Base-by-base conservation (phyloP, 495 filamentous ascomycete species). In the Glutinoglossum americanum region DNA sequence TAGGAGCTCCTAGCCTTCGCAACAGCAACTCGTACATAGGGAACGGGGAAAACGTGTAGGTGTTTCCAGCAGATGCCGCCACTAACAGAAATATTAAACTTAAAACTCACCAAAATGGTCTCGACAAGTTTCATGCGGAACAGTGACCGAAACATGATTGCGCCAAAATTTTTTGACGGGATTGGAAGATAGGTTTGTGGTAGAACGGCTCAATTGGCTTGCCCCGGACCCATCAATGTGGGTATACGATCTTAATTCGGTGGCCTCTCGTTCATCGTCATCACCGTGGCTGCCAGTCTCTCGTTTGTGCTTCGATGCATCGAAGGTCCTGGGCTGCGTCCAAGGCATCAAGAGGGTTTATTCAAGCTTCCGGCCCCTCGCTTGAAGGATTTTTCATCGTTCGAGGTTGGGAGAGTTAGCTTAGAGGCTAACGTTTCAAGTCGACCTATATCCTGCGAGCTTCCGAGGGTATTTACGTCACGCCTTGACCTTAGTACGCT, bases 31-130 rank as follows among this genome's bases (percentile, higher is more conserved):
- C n/a, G n/a, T n/a, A n/a, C n/a, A n/a, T n/a, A n/a, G n/a, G n/a
- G n/a, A n/a, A n/a, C n/a, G n/a, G n/a, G 4, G 30, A 33, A 33
- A 33, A 9, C 30, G 30, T 33, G 9, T 33, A 33, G 30, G 30
- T 33, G 30, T 33, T 33, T 33, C 30, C 30, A 33, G 57, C 17
- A 33, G 30, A 33, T 3, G 30, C 3, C 30, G 4, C 30, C 30
- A 41, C 37, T 41, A 41, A 15, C 8, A 1, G 15, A 45, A 45
- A 1, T 7, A 23, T 21, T 5, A 58, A 61, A 39, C 45, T 57
- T 51, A 26, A n/a, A 13, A 62, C 71, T 56, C 71, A 79, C 78
- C 76, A 57, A 81, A 63, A 68, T 79, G 73, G 64, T 80, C 74
- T 62, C 73, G 63, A 60, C 70, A 70, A 55, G 67, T 60, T 33